phyloP scores from a whole-genome alignment of 2,329 filamentous ascomycete species.

The Ophiostoma fasciatum region DNA sequence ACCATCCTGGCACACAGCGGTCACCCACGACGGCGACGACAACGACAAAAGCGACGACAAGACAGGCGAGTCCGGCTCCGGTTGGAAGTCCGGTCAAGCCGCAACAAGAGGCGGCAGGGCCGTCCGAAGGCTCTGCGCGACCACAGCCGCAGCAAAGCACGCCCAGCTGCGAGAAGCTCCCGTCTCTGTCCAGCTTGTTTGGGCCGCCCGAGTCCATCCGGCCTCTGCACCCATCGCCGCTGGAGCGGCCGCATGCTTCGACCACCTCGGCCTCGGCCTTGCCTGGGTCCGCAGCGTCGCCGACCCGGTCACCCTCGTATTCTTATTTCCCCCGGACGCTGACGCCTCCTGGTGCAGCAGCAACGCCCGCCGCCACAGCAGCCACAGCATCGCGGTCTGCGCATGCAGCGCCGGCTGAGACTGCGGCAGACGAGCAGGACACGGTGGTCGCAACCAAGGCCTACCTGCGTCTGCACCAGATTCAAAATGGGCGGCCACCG shows the following conservation, averaged over 20 bases:
- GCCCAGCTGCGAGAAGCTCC: constrained; percentile 32
- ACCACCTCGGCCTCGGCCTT: constrained; percentile 14
- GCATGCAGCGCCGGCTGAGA: not conserved
- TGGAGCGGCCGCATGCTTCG: constrained; percentile 28
- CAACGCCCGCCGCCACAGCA: no score
- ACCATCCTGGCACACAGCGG: not conserved
- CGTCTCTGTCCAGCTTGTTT: constrained; percentile 42
- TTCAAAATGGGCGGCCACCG: not conserved
- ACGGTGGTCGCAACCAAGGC: no score
- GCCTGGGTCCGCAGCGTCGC: constrained; percentile 19
- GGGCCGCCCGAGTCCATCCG: constrained; percentile 30
- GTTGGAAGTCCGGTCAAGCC: no score
- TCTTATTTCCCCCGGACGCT: constrained; percentile 35
- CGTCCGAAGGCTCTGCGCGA: no score
- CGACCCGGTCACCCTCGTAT: constrained; percentile 22
- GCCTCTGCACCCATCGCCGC: constrained; percentile 30
- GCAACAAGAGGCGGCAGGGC: no score
- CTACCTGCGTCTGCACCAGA: not conserved
- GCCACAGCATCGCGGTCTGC: no score
- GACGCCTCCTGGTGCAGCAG: no score
- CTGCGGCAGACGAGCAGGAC: constrained; percentile 7
- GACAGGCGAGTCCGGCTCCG: not conserved
- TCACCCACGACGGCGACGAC: constrained; percentile 5
- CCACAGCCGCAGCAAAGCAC: constrained; percentile 11
- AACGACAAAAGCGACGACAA: not conserved